A percentile compares a stretch with the other conserved stretches of the same genome.
Evolutionary conservation across 1,284 basidiomycete genomes (phyloP).

Genomic region (Hemileia vastatrix): DNA sequence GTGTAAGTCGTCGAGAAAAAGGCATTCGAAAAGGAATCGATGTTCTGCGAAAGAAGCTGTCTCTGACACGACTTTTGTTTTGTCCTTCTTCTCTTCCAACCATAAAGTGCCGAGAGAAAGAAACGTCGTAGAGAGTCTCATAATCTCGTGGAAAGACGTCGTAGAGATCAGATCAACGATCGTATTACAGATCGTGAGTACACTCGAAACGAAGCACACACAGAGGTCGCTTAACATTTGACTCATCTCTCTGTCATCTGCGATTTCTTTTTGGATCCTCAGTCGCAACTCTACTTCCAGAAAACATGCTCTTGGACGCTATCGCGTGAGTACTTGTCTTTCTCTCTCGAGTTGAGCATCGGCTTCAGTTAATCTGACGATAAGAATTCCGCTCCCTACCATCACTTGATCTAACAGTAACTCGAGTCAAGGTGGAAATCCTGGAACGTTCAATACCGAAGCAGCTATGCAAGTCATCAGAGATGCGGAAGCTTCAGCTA

Average conservation of each 20-base stretch:
- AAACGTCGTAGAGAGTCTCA: conserved; percentile 36
- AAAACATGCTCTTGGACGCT: conserved; percentile 38
- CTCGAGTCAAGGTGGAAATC: conserved; percentile 37
- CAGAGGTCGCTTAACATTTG: background rate
- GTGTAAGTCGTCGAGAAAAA: conserved; percentile 1
- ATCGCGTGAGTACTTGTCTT: conserved; percentile 25
- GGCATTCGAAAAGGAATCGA: background rate
- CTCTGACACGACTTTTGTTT: background rate
- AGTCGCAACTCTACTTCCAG: conserved; percentile 36
- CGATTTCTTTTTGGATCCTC: background rate
- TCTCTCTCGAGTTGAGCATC: background rate
- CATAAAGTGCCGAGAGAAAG: conserved; percentile 30
- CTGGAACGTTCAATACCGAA: conserved; percentile 30
- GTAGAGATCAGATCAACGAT: conserved; percentile 40
- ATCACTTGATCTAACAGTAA: conserved; percentile 1
- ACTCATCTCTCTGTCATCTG: background rate
- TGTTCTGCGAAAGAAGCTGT: background rate
- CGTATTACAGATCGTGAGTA: too few relatives aligned
- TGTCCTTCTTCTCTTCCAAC: background rate
- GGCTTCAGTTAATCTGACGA: background rate
- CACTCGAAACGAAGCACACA: conserved; percentile 10
- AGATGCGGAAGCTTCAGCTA: conserved; percentile 26
- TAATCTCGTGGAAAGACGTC: conserved; percentile 39
- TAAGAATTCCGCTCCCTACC: background rate
- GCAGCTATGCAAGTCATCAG: conserved; percentile 28